phyloP scores from a whole-genome alignment of 495 filamentous ascomycete genomes.

The Penicillium coprophilum region DNA sequence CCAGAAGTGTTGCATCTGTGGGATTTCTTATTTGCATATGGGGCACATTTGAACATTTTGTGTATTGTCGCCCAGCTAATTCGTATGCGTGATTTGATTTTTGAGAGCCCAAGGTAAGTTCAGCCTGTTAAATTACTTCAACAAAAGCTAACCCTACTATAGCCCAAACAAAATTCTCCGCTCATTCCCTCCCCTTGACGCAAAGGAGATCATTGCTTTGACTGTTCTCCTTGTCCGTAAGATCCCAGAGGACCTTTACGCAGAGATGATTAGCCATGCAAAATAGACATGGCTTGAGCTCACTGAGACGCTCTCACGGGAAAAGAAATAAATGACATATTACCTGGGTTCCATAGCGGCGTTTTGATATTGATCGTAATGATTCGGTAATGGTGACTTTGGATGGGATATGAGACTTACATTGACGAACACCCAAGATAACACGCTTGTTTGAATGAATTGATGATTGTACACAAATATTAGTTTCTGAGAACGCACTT shows the following conservation, averaged over 20 bases:
- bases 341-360: conserved; percentile 18
- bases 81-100: conserved; percentile 78
- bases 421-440: conserved; percentile 21
- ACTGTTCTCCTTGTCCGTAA: conserved; percentile 77
- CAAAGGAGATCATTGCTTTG: conserved; percentile 74
- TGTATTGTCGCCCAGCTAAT: conserved; percentile 97
- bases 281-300: conserved; percentile 46
- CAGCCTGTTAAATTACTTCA: background rate
- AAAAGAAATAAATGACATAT: background rate
- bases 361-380: conserved; percentile 19
- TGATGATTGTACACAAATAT: conserved; percentile 21
- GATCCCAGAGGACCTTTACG: conserved; percentile 86
- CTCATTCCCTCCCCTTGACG: conserved; percentile 82
- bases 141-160: conserved; percentile 20
- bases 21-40: conserved; percentile 98
- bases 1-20: conserved; percentile 94
- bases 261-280: conserved; percentile 83
- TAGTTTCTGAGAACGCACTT: background rate
- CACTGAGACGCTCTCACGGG: background rate
- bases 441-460: conserved; percentile 26
- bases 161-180: conserved; percentile 90
- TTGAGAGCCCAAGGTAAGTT: conserved; percentile 77
- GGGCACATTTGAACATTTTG: conserved; percentile 88
- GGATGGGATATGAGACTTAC: conserved; percentile 18
- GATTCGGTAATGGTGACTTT: conserved; percentile 2